A percentile compares a stretch with the other conserved stretches of the same genome.
phyloP scores from a whole-genome alignment of 257 asterid species.

The Lavandula angustifolia region DNA sequence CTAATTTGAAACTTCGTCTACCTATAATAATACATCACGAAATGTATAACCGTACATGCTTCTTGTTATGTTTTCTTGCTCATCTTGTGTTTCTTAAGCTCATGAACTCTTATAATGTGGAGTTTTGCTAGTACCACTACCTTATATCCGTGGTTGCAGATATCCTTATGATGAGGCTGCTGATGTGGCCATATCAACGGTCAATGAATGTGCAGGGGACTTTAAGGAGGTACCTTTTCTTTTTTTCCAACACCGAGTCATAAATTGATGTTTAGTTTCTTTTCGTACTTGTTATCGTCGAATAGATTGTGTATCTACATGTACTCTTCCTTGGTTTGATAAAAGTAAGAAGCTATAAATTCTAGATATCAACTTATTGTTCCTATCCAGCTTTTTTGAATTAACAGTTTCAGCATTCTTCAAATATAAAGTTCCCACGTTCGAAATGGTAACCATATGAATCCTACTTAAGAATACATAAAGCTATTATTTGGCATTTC shows the following conservation, averaged over 20 bases:
- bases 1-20: slow-evolving; percentile 7
- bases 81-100: slow-evolving; percentile 9
- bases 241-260: slow-evolving; percentile 18
- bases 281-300: not conserved
- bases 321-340: slow-evolving; percentile 12
- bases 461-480: slow-evolving; percentile 2
- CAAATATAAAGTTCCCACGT: not conserved
- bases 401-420: not conserved
- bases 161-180: slow-evolving; percentile 96
- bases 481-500: not conserved
- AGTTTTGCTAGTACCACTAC: not conserved
- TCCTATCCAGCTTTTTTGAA: not conserved
- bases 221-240: slow-evolving; percentile 68
- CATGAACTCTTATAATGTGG: slow-evolving; percentile 13
- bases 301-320: not conserved
- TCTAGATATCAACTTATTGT: not conserved
- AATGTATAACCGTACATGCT: not conserved
- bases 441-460: not conserved
- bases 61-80: slow-evolving; percentile 17
- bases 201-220: slow-evolving; percentile 61
- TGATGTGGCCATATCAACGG: slow-evolving; percentile 74
- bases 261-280: slow-evolving; percentile 18
- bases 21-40: too few species aligned
- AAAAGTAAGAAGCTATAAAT: not conserved
- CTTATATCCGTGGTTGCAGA: slow-evolving; percentile 43